These are phyloP conservation scores for Aspergillus phoenicis DNA, from an alignment of 2,329 filamentous ascomycete species.

Conservation along the genomic window DNA sequence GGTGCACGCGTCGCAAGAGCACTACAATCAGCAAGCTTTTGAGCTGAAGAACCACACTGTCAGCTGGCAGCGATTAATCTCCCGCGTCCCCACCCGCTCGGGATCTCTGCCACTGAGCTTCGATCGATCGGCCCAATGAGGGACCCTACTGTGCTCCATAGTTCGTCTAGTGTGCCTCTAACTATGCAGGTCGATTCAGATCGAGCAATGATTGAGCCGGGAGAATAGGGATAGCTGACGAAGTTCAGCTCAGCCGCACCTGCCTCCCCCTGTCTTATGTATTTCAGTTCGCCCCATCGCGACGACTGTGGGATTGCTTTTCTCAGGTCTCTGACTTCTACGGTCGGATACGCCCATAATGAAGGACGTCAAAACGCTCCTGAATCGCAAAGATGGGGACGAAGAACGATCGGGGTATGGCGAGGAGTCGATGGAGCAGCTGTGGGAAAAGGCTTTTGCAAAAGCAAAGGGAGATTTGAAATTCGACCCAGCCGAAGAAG, in stretches of 20 bases:
- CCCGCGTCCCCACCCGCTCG: neutral
- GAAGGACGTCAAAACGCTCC: neutral
- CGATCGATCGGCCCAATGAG: neutral
- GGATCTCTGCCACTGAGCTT: neutral
- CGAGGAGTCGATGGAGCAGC: neutral
- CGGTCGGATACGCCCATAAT: neutral
- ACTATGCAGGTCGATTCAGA: neutral
- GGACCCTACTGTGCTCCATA: neutral
- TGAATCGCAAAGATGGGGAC: neutral
- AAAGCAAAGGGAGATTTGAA: neutral
- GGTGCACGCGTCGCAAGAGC: no score
- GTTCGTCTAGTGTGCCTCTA: slow-evolving; percentile 2
- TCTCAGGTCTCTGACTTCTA: neutral
- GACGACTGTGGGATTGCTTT: neutral
- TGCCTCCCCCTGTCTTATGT: neutral
- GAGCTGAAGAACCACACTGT: neutral
- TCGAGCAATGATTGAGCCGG: neutral
- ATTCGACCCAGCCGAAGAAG: neutral
- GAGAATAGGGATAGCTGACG: neutral
- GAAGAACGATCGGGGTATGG: neutral
- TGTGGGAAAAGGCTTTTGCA: neutral
- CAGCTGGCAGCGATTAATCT: neutral
- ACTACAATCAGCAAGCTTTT: neutral
- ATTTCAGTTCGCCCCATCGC: neutral
- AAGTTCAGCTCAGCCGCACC: slow-evolving; percentile 6